Evolutionary conservation across 176 grass and related monocot genomes (phyloP), one percentile per base, ranked within the genome.

Genomic region (Rhynchospora tenuis): DNA sequence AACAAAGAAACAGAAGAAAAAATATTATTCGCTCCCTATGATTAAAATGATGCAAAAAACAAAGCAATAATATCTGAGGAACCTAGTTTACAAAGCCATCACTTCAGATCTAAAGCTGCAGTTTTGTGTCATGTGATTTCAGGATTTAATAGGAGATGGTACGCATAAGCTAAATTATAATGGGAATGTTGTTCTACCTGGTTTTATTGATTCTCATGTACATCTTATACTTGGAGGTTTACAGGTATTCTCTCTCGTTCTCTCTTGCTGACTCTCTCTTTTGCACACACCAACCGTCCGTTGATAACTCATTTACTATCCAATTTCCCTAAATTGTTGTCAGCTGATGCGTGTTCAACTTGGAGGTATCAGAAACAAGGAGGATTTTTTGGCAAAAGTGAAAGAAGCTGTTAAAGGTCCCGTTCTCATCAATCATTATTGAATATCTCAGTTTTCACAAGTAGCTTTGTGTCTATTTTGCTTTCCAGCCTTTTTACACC

Each of bases 151-250:
- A 84, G 93, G 88, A 15, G 47, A 28, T 12, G 69, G 50, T 70
- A 95, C 91, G 1, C 0, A 20, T 1, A 84, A 90, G 38, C 33
- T 99, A 84, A 90, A 88, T 87, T 93, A 95, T 79, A 88, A 88
- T 70, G 93, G 93, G 15, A 93, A 92, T 45, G 88, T 99, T 78
- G 89, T 99, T 45, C 54, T 99, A 23, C 93, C 93, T 0, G 96
- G 96, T 15, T 93, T 99, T 83, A 90, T 99, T 42, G 96, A 99
- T 88, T 99, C 96, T 38, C 96, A 99, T 81, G 89, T 90, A 28
- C 96, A 99, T 80, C 64, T 99, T 51, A 87, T 99, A 58, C 71
- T 74, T 12, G 96, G 91, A 23, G 96, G 93, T 8, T 52, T 99
- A 67, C 88, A 84, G 88, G 96, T 94, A 87, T 0, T 14, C 23